Conservation (phyloP, 2,329 filamentous ascomycete species). For the Aspergillus melleus region DNA sequence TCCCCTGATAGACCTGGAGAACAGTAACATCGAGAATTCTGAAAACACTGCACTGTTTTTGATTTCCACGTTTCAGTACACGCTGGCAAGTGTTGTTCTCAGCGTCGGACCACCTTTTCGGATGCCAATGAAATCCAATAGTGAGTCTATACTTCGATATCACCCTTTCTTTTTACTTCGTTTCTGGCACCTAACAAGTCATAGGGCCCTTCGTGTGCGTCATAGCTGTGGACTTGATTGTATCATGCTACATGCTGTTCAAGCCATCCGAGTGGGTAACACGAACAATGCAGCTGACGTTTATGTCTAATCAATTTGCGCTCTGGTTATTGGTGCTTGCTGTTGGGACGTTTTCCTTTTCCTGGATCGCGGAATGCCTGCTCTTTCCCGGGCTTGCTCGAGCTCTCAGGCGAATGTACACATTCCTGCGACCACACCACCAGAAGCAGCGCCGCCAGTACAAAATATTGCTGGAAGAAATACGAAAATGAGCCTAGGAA, state of each 20-base stretch:
- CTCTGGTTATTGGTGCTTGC: constrained; percentile 71
- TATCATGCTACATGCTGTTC: constrained; percentile 79
- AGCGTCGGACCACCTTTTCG: constrained; percentile 91
- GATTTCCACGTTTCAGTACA: constrained; percentile 91
- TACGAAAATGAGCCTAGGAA: constrained; percentile 41
- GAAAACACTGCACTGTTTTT: constrained; percentile 92
- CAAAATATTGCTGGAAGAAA: constrained; percentile 74
- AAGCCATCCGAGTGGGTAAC: constrained; percentile 68
- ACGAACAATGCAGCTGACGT: constrained; percentile 81
- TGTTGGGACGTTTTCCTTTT: constrained; percentile 64
- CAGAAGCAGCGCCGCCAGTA: constrained; percentile 83
- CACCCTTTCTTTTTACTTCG: neutral
- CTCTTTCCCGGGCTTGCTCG: constrained; percentile 70
- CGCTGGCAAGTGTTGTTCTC: constrained; percentile 82
- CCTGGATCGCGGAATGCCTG: constrained; percentile 71
- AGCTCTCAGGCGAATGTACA: constrained; percentile 62
- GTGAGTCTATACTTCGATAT: constrained; percentile 51
- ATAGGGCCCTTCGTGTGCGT: constrained; percentile 81
- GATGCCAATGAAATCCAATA: constrained; percentile 74
- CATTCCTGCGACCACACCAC: constrained; percentile 55
- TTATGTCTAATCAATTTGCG: constrained; percentile 71
- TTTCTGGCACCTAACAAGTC: neutral
- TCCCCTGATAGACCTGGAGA: constrained; percentile 72
- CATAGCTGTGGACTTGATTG: constrained; percentile 64
- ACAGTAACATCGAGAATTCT: constrained; percentile 85